phyloP scores from a whole-genome alignment of 75 land plant genomes.

The Adiantum capillusveneris region DNA sequence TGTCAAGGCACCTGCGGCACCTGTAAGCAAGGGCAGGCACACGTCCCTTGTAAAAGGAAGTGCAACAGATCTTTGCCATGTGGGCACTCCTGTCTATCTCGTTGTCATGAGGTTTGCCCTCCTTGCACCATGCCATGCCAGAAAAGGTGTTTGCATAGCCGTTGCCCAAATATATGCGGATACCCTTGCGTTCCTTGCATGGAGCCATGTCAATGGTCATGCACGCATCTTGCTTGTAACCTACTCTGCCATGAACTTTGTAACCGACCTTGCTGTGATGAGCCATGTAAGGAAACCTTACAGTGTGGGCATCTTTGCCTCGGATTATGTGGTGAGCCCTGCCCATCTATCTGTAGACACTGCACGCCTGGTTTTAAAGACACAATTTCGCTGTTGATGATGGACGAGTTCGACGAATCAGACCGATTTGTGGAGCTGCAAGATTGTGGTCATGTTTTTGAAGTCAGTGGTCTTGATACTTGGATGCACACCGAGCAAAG shows the following conservation, averaged over 20 bases:
- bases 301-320: conserved; percentile 21
- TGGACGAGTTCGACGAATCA: conserved; percentile 10
- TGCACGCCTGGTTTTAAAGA: conserved; percentile 9
- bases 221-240: conserved; percentile 12
- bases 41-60: conserved; percentile 10
- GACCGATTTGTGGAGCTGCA: conserved; percentile 14
- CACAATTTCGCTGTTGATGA: conserved; percentile 7
- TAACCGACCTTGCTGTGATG: conserved; percentile 7
- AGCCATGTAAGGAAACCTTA: conserved; percentile 10
- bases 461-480: conserved; percentile 20
- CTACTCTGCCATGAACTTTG: conserved; percentile 16
- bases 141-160: conserved; percentile 25
- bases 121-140: conserved; percentile 15
- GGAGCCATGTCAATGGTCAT: conserved; percentile 21
- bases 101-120: conserved; percentile 16
- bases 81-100: conserved; percentile 16
- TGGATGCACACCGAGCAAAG: conserved; percentile 18
- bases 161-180: conserved; percentile 15
- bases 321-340: conserved; percentile 21
- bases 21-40: conserved; percentile 16
- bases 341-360: conserved; percentile 13
- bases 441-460: conserved; percentile 25
- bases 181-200: conserved; percentile 17
- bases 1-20: conserved; percentile 17
- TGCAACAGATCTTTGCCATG: conserved; percentile 18